Percentiles rank a stretch among this genome's conserved stretches.
Conservation (phyloP, 129 eudicot genomes). For the Pittosporum tobira region DNA sequence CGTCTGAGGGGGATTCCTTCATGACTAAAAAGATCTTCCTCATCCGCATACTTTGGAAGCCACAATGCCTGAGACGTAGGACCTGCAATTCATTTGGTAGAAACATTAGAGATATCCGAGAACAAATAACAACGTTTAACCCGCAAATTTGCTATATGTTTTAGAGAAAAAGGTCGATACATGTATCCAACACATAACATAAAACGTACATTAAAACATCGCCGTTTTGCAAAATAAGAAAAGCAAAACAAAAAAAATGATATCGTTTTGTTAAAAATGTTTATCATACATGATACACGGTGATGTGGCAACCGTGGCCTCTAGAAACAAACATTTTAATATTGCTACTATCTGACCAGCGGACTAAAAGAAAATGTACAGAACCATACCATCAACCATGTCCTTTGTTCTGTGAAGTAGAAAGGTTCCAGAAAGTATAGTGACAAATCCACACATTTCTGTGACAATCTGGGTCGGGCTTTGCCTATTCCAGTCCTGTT, state of each 20-base stretch:
- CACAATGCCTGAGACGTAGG: constrained; percentile 25
- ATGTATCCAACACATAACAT: too few relatives aligned
- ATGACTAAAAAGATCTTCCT: constrained; percentile 52
- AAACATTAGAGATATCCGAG: not conserved
- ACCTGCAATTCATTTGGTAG: constrained; percentile 31
- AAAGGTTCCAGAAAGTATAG: constrained; percentile 95
- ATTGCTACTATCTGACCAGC: not conserved
- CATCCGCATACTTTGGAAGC: constrained; percentile 53
- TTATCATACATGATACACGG: too few relatives aligned
- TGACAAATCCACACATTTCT: constrained; percentile 92
- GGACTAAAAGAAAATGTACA: not conserved
- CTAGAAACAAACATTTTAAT: not conserved
- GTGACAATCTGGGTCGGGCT: constrained; percentile 84
- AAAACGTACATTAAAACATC: too few relatives aligned
- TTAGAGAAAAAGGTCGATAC: too few relatives aligned
- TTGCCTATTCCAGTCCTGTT: constrained; percentile 95
- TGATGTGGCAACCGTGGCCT: too few relatives aligned
- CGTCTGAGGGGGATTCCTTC: constrained; percentile 82
- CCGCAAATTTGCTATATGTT: too few relatives aligned
- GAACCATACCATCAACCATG: constrained; percentile 73
- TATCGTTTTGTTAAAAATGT: too few relatives aligned
- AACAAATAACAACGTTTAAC: too few relatives aligned
- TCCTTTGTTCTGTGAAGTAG: constrained; percentile 96
- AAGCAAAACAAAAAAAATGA: not conserved
- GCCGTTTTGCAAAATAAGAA: not conserved